Percentiles rank a stretch among this genome's conserved stretches.
Evolutionary conservation across 306 rosid genomes (phyloP).

Genomic region (Sophora flavescens): DNA sequence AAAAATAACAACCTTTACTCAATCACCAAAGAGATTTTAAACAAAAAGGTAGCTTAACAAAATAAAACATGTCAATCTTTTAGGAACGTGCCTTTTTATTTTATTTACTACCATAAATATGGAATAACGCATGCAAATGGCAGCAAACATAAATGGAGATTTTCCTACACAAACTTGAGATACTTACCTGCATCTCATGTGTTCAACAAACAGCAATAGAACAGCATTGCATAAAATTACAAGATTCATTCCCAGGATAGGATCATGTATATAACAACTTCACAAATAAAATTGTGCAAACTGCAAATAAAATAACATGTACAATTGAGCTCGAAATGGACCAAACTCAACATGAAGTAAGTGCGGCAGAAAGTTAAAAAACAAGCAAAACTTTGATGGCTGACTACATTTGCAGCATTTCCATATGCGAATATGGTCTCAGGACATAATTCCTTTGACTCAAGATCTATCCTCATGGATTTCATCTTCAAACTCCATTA

Average conservation of each 20-base stretch:
- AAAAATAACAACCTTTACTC: not conserved
- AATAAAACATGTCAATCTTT: not conserved
- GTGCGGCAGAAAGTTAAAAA: not conserved
- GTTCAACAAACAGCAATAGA: conserved; percentile 22
- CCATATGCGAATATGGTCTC: not conserved
- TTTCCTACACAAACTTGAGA: not conserved
- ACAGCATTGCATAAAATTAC: not conserved
- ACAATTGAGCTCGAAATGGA: conserved; percentile 20
- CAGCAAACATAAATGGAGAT: not conserved
- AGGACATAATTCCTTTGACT: conserved; percentile 1
- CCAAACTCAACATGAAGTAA: not conserved
- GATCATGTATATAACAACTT: not conserved
- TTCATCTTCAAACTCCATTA: conserved; percentile 12
- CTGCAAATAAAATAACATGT: not conserved
- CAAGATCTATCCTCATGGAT: conserved; percentile 22
- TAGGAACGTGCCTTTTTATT: not conserved
- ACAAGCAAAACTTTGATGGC: conserved; percentile 9
- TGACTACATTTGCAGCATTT: conserved; percentile 15
- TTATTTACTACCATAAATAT: conserved; percentile 2
- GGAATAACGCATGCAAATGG: conserved; percentile 2
- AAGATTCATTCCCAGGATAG: not conserved
- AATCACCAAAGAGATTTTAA: not conserved
- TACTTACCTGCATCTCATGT: not conserved
- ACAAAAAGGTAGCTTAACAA: not conserved
- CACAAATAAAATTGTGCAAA: not conserved